Evolutionary conservation across 495 filamentous ascomycete genomes (phyloP), one percentile per base, ranked within the genome.

Genomic region (Amphirosellinia nigrospora): DNA sequence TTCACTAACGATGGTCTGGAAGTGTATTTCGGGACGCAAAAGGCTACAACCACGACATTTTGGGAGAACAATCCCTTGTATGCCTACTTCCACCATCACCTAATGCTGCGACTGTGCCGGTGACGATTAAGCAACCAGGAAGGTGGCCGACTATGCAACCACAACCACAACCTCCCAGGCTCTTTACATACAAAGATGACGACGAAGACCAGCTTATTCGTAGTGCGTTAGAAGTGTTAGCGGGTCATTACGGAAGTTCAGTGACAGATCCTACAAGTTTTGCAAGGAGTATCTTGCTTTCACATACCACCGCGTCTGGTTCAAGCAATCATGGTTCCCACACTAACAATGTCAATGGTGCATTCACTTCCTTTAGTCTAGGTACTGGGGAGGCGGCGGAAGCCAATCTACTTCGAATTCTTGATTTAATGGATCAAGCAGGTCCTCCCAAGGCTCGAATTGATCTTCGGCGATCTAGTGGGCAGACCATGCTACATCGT

Each of bases 41-140:
- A 88, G 41, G 94, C 95, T 11, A 91, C 89, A 1, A 92, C 91
- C 11, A 95, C 92, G 13, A 93, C 91, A 1, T 96, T 85, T 73
- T 97, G 93, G 90, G 92, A n/a, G 92, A 28, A 88, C 91, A 62
- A 90, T 92, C 91, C 23, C 83, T 97, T n/a, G 92, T 96, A 48
- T 97, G 93, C 75, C 81, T 94, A 41, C 84, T 94, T 0, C 95
- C 95, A 28, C 93, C 94, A 3, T 89, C 90, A 36, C 79, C 87
- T 15, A 82, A 84, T 52, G 84, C 92, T 1, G 92, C 94, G 15
- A 79, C 86, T 41, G 95, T 97, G 2, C 82, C 86, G 10, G 93
- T 97, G 36, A 90, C 90, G 0, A 89, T 96, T 76, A 90, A 88
- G 70, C 78, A 79, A 23, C 85, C 87, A 72, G 73, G 85, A 71